Conservation (phyloP, 768 basidiomycete genomes). For the Kondoa malvinella region DNA sequence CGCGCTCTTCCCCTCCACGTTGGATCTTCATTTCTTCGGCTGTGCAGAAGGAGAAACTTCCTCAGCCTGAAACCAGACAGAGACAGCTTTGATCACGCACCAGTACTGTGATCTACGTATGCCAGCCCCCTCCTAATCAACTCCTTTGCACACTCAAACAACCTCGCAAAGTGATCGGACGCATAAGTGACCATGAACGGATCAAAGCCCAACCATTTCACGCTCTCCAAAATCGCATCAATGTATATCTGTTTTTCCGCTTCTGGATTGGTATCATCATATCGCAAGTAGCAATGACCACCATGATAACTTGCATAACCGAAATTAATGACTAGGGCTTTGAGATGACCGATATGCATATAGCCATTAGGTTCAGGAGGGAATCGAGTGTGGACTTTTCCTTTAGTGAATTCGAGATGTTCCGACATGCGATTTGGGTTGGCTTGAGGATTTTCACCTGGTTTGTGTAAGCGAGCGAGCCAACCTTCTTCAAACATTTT, state of each 20-base stretch:
- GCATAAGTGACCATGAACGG: constrained; percentile 99
- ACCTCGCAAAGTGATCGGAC: constrained; percentile 79
- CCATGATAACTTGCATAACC: constrained; percentile 89
- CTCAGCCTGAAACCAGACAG: constrained; percentile 6
- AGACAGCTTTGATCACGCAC: constrained; percentile 39
- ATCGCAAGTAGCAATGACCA: constrained; percentile 86
- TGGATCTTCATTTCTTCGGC: constrained; percentile 83
- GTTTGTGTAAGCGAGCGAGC: constrained; percentile 75
- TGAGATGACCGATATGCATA: constrained; percentile 53
- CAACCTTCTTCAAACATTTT: constrained; percentile 80
- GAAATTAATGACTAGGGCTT: constrained; percentile 95
- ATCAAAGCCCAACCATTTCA: constrained; percentile 92
- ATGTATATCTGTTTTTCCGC: constrained; percentile 93
- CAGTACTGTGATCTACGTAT: constrained; percentile 89
- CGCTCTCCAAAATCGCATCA: constrained; percentile 84
- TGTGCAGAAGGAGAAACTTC: constrained; percentile 29
- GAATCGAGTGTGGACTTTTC: constrained; percentile 83
- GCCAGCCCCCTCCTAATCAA: constrained; percentile 78
- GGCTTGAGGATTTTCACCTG: constrained; percentile 82
- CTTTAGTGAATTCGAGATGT: constrained; percentile 63
- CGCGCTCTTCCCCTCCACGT: constrained; percentile 64
- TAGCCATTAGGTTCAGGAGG: constrained; percentile 97
- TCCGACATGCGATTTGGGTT: constrained; percentile 56
- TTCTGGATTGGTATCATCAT: constrained; percentile 97
- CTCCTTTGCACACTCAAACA: constrained; percentile 73